Conservation (phyloP, 192 early-diverging fungal genomes). For the Neocallimastix lanati region DNA sequence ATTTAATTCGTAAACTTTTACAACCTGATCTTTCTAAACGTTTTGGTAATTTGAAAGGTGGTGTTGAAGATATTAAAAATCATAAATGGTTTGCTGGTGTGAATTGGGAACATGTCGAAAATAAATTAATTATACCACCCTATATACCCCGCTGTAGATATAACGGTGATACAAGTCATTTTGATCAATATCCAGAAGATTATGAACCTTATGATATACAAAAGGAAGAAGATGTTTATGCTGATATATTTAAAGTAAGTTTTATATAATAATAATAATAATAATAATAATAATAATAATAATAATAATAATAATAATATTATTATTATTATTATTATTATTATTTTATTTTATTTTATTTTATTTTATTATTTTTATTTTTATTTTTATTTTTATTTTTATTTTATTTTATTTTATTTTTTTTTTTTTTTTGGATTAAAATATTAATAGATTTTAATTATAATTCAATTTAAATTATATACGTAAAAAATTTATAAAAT, state of each 20-base stretch:
- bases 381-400: too few relatives aligned
- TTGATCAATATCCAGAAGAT: conserved; percentile 87
- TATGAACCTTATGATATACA: conserved; percentile 64
- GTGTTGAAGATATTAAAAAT: conserved; percentile 74
- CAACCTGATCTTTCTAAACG: neutral
- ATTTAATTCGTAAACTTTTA: conserved; percentile 1
- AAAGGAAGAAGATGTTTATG: conserved; percentile 44
- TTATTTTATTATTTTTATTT: too few relatives aligned
- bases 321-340: too few relatives aligned
- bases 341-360: too few relatives aligned
- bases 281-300: too few relatives aligned
- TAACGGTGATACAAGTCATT: conserved; percentile 83
- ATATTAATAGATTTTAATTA: too few relatives aligned
- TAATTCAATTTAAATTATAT: too few relatives aligned
- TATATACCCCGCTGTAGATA: conserved; percentile 64
- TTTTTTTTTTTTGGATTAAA: too few relatives aligned
- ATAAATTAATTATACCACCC: conserved; percentile 61
- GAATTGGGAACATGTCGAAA: conserved; percentile 66
- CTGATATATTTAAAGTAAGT: conserved; percentile 42
- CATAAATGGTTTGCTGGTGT: conserved; percentile 91
- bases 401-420: too few relatives aligned
- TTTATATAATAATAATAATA: too few relatives aligned
- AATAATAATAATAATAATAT: too few relatives aligned
- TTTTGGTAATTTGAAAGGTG: conserved; percentile 70
- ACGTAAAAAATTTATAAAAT: too few relatives aligned